These are phyloP conservation scores for Emmonsia crescens DNA, from an alignment of 2,329 filamentous ascomycete species.

Conservation along the genomic window DNA sequence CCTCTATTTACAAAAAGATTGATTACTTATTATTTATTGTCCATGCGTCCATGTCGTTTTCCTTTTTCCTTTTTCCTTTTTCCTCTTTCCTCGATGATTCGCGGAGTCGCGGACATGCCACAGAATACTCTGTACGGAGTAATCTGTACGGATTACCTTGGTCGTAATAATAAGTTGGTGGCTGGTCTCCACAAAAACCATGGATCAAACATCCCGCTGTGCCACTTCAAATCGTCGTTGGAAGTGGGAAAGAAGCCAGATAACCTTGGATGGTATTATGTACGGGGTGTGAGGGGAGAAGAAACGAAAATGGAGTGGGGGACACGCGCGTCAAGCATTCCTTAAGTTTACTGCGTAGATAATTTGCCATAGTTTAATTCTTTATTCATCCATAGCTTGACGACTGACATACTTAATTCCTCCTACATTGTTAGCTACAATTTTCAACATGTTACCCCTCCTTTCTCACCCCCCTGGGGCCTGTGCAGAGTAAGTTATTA, in stretches of 20 bases:
- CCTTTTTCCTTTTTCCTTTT: no score
- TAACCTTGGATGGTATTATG: no score
- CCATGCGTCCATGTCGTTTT: neutral
- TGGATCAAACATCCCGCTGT: neutral
- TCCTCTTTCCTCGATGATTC: neutral
- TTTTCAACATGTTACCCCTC: neutral
- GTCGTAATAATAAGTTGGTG: neutral
- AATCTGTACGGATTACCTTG: no score
- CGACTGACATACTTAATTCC: neutral
- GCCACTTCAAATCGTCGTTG: neutral
- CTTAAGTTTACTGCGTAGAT: neutral
- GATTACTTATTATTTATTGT: no score
- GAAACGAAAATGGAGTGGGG: neutral
- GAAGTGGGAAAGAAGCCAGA: neutral
- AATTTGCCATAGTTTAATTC: no score
- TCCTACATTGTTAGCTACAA: neutral
- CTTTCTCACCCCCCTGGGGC: neutral
- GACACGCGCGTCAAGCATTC: no score
- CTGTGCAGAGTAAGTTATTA: no score
- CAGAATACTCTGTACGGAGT: no score
- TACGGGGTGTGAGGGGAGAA: neutral
- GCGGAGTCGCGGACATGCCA: neutral
- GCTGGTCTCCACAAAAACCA: neutral
- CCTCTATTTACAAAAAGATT: no score
- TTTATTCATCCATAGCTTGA: neutral